These are phyloP conservation scores for Centrapalus pauciflorus DNA, from an alignment of 129 eudicot genomes.

Conservation along the genomic window DNA sequence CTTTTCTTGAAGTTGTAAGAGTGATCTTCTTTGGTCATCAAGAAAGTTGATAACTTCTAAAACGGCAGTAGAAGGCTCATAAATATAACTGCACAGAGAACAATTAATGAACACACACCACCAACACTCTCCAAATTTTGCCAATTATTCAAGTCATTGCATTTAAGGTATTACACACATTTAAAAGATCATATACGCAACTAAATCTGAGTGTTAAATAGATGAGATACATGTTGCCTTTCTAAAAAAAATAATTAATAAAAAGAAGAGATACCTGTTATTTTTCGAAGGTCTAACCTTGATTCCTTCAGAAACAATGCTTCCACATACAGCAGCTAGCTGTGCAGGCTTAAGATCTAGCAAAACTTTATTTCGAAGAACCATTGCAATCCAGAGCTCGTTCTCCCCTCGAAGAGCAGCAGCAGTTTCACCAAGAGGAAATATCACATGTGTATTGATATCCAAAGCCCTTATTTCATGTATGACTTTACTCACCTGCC, in stretches of 20 bases:
- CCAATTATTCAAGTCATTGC: neutral
- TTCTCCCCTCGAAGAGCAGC: constrained; percentile 98
- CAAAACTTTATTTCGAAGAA: constrained; percentile 78
- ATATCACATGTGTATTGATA: constrained; percentile 73
- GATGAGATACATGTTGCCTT: neutral
- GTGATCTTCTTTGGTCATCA: constrained; percentile 73
- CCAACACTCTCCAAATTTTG: neutral
- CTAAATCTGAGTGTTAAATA: neutral
- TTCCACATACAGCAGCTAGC: constrained; percentile 94
- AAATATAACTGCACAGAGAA: constrained; percentile 68
- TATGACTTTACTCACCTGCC: constrained; percentile 89
- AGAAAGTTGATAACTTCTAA: constrained; percentile 52
- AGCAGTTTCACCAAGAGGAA: constrained; percentile 99
- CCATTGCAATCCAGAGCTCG: constrained; percentile 96
- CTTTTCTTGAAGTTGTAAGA: constrained; percentile 80
- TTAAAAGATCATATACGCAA: neutral
- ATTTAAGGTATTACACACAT: neutral
- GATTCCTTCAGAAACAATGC: constrained; percentile 93
- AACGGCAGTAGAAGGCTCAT: constrained; percentile 78
- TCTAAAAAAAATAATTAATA: too few relatives aligned
- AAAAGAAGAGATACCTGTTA: constrained; percentile 44
- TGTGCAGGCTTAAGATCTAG: constrained; percentile 81
- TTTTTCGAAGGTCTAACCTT: constrained; percentile 82
- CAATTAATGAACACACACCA: neutral
- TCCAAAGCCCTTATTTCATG: constrained; percentile 94